Base-by-base conservation (phyloP, 2,329 filamentous ascomycete species). In the Neospermospora avenae region DNA sequence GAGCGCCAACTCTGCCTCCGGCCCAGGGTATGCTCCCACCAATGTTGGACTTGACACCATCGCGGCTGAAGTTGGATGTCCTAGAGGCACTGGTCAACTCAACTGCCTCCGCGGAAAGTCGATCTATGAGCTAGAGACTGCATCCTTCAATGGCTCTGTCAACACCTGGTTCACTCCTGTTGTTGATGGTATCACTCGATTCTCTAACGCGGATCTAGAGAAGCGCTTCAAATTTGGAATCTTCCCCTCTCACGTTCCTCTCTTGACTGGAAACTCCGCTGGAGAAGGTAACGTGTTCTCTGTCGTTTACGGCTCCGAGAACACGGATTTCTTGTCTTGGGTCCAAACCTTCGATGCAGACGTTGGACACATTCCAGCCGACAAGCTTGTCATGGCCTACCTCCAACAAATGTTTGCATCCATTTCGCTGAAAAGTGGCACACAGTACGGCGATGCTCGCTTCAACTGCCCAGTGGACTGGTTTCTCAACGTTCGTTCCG, bases 401-500 rank as follows among this genome's bases (percentile, higher is more conserved):
- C 71, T 73, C 20, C 61, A 67, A 2, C 66, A 73, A 1, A 73
- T 77, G 58, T 78, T 64, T 18, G 65, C 68, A 18, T 73, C 67
- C 46, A 75, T 75, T 18, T 73, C 77, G 3, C 71, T 74, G 11
- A 74, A 75, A 63, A 77, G 76, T 60, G 78, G 77, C 16, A 68
- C 69, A 0, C 77, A 78, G 67, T 76, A 76, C 37, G 78, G 77
- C 28, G 77, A 80, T 18, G 77, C 76, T 3, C 76, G 77, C 11
- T 80, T 80, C 70, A 74, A 77, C 65, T 80, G 77, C 62, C 66
- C 74, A 0, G 70, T 74, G 2, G 74, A 76, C 64, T 76, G 74
- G 39, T 67, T 78, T 11, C 61, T 75, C 28, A 74, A 78, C 59
- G 42, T 78, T 22, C 75, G 77, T 46, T 74, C 72, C 58, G 39